A percentile compares a stretch with the other conserved stretches of the same genome.
Conservation (phyloP, 192 early-diverging fungal genomes). For the Rhizophagus sp. region DNA sequence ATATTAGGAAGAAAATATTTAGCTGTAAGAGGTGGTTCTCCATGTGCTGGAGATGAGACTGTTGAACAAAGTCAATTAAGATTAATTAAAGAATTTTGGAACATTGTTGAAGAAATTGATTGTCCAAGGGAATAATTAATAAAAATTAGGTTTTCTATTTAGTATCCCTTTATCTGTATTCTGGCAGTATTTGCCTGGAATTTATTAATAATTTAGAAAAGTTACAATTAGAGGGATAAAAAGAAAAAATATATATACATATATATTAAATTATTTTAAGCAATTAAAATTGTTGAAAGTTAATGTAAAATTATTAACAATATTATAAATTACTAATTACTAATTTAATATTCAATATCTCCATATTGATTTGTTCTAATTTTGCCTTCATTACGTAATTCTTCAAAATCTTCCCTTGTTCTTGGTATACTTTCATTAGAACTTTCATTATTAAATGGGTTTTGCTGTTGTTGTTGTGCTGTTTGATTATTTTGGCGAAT, state of each 20-base stretch:
- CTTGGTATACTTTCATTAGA: background rate
- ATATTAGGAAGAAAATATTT: conserved; percentile 58
- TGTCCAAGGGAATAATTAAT: conserved; percentile 37
- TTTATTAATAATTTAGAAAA: too few species aligned
- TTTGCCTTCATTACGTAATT: conserved; percentile 1
- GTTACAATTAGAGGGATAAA: too few species aligned
- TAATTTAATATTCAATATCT: background rate
- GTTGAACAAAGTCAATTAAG: conserved; percentile 49
- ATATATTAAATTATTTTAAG: too few species aligned
- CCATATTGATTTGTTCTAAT: conserved; percentile 16
- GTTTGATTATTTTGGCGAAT: background rate
- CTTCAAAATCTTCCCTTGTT: conserved; percentile 20
- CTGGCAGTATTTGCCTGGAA: too few species aligned
- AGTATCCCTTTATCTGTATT: too few species aligned
- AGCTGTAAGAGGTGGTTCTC: conserved; percentile 46
- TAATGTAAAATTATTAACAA: too few species aligned
- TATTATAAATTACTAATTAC: background rate
- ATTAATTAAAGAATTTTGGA: conserved; percentile 60
- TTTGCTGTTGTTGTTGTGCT: background rate
- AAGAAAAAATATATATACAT: too few species aligned
- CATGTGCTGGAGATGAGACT: conserved; percentile 34
- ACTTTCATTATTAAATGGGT: background rate
- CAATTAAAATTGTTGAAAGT: too few species aligned
- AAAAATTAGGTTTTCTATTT: too few species aligned
- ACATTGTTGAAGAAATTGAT: conserved; percentile 57